Evolutionary conservation across 2,329 filamentous ascomycete species (phyloP).

Genomic region (Sclerotinia minor): DNA sequence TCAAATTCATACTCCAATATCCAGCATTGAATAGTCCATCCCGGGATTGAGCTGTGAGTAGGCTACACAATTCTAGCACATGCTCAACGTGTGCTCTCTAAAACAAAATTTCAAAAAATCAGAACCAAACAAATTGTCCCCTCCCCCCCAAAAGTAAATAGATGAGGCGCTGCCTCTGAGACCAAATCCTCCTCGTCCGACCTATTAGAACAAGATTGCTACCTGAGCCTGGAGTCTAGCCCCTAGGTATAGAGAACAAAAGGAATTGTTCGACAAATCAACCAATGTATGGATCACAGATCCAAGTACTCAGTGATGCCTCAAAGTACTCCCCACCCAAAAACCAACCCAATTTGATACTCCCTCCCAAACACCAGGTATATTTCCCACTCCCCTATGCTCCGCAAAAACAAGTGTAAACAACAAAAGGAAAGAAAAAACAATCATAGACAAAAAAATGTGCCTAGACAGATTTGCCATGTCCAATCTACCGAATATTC

Average conservation of each 20-base stretch:
- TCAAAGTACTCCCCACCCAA: constrained; percentile 19
- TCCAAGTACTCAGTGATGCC: constrained; percentile 28
- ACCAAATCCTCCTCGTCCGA: constrained; percentile 18
- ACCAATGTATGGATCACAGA: constrained; percentile 34
- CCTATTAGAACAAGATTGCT: constrained; percentile 33
- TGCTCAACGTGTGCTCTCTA: constrained; percentile 13
- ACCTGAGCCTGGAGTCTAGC: constrained; percentile 38
- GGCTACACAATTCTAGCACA: neutral
- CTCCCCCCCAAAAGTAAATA: constrained; percentile 2
- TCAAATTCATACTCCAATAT: constrained; percentile 16
- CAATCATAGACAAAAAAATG: constrained; percentile 23
- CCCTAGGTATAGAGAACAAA: constrained; percentile 30
- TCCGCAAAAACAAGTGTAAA: constrained; percentile 24
- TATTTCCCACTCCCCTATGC: constrained; percentile 41
- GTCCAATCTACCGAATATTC: constrained; percentile 33
- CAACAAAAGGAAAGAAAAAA: constrained; percentile 25
- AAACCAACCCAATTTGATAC: constrained; percentile 24
- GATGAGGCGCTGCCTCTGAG: constrained; percentile 18
- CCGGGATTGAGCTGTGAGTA: neutral
- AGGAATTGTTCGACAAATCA: constrained; percentile 22
- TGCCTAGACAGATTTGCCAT: constrained; percentile 31
- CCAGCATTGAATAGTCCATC: constrained; percentile 16
- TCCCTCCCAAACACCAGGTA: constrained; percentile 40
- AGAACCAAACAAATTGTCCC: neutral
- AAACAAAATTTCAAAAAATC: neutral